Base-by-base conservation (phyloP, 176 grass and related monocot species). In the Oryza australiensis region DNA sequence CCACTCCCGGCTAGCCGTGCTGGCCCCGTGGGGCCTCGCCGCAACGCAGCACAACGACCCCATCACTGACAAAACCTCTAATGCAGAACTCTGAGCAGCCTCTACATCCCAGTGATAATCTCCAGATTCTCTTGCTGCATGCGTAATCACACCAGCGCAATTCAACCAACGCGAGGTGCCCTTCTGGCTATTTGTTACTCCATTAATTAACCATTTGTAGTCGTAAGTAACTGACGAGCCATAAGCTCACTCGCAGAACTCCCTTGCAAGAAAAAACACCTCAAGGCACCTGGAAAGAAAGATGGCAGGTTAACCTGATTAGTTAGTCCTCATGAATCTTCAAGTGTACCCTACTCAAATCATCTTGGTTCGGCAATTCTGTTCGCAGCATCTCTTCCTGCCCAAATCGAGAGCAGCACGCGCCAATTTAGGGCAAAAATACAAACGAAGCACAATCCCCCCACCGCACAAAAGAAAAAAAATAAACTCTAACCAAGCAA, bases 31-130 rank as follows among this genome's bases (percentile, higher is more conserved):
- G 30, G 91, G 87, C 72, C 91, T 86, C 1, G 89, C 89, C 1
- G 89, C 94, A 66, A 97, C 94, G n/a, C 91, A 97, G 64, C 94
- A 97, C 71, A 97, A 73, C 9, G 94, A 93, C 72, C 91, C 94
- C 91, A 88, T 97, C 64, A 30, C 26, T 45, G 22, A 30, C 69
- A 11, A 23, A 51, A 26, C 42, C 28, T 76, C n/a, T 37, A 69
- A 26, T 10, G 10, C 37, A 63, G 64, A 45, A 49, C 12, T 38
- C 29, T 26, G 16, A 20, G 28, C 26, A 63, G 15, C 29, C 12
- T 60, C 26, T 27, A 63, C 26, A 62, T 62, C 40, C 69, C 80
- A 72, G 18, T 87, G 13, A 48, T 81, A 20, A 48, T 62, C 20
- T 67, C 63, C 14, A 45, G 26, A 10, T 46, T 46, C 41, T 62